Evolutionary conservation across 116 monocot species (phyloP).

Genomic region (Trichopus zeylanicus): DNA sequence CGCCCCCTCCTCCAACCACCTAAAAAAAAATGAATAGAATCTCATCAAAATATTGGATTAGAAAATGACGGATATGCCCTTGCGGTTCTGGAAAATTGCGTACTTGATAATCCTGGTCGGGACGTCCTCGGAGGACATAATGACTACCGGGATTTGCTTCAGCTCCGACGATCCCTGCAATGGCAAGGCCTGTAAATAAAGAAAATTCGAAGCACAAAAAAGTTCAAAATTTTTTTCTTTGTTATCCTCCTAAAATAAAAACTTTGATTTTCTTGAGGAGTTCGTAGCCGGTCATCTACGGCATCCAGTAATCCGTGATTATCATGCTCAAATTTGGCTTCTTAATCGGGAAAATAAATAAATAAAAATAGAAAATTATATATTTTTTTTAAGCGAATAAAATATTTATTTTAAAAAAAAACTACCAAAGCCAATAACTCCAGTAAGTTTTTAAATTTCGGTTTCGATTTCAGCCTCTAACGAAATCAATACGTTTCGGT

Average conservation of each 20-base stretch:
- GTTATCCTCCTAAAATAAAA: neutral
- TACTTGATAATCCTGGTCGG: slow-evolving; percentile 67
- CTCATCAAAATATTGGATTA: neutral
- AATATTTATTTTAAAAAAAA: neutral
- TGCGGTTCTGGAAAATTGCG: no score
- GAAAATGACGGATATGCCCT: neutral
- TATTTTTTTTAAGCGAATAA: neutral
- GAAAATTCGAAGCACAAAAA: no score
- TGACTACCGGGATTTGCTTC: slow-evolving; percentile 70
- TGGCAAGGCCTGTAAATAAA: no score
- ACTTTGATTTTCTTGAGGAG: slow-evolving; percentile 75
- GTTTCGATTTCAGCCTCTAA: no score
- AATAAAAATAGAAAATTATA: neutral
- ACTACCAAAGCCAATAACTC: slow-evolving; percentile 37
- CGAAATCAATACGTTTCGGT: no score
- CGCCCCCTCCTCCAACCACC: slow-evolving; percentile 85
- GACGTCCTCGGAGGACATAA: slow-evolving; percentile 80
- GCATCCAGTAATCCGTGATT: slow-evolving; percentile 87
- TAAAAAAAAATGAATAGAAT: slow-evolving; percentile 6
- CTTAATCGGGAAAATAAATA: slow-evolving; percentile 10
- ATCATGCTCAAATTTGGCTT: slow-evolving; percentile 66
- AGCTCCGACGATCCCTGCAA: slow-evolving; percentile 56
- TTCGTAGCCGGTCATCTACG: slow-evolving; percentile 80
- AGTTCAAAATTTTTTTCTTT: no score
- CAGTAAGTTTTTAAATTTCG: no score